Evolutionary conservation across 495 filamentous ascomycete species (phyloP), one percentile per base, ranked within the genome.

Genomic region (Xylaria palmicola): DNA sequence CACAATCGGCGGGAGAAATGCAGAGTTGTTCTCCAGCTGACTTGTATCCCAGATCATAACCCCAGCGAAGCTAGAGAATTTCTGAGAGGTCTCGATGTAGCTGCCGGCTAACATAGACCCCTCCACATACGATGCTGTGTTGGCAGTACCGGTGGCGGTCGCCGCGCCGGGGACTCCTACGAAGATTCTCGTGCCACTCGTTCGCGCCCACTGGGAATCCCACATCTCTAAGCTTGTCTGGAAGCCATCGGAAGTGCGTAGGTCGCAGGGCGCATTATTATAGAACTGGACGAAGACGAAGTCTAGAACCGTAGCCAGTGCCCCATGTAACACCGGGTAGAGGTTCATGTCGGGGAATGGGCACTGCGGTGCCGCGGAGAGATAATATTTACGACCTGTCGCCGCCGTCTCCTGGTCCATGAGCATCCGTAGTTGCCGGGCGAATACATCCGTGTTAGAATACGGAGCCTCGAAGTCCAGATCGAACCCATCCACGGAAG

Each of bases 11-110:
- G 32, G 19, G 58, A 89, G 66, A 64, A 86, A 87, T 6, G 81
- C 84, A 4, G 67, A 9, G 62, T 89, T 90, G 39, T 70, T 73
- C 59, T 81, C 82, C 6, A 81, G 81, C 71, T 88, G 85, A 8
- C 73, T 81, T 56, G 80, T 80, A 76, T 90, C 88, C 88, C 87
- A 90, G 61, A 88, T 73, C 88, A 89, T 89, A 5, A 88, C 81
- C 13, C 88, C 88, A 4, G 86, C 86, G 60, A 89, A 86, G 67
- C 81, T 87, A 0, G 70, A 9, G 8, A 50, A 50, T 19, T 10
- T 12, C 51, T 29, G 22, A 7, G 34, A 19, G 10, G 9, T 55
- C 6, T 8, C 6, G 19, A 55, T 40, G 22, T 41, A 26, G 8
- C 4, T 12, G 34, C 19, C 51, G 6, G 32, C 34, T 13, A 50